Base-by-base conservation (phyloP, 495 filamentous ascomycete genomes). In the Penicillium canariense region DNA sequence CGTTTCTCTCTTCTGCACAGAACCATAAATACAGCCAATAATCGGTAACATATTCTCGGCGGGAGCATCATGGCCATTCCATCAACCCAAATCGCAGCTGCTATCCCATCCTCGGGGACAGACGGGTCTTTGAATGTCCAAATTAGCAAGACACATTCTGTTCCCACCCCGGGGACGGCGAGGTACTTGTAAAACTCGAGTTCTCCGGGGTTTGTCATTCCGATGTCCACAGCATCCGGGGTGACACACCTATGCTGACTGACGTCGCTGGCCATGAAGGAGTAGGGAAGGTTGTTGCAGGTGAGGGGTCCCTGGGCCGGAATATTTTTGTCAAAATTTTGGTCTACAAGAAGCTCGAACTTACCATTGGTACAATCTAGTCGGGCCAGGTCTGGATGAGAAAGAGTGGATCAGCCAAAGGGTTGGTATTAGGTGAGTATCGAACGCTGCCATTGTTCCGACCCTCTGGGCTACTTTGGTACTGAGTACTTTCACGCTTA, bases 261-360 rank as follows among this genome's bases (percentile, higher is more conserved):
- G 68, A 76, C 56, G 69, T 76, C 27, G 73, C 73, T 25, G 72
- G 73, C 27, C 75, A 77, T 61, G 73, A 77, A 46, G 73, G 75
- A 7, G 62, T 76, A 36, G 73, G 73, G 25, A 71, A 50, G 28
- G 72, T 76, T 7, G 64, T 76, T 18, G 23, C 50, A 61, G 73
- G 70, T 73, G 52, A 35, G 50, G 46, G 38, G 38, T 42, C 38
- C 10, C 5, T 23, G 25, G 38, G 22, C 38, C 25, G 4, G 20
- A 6, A 42, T n/a, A n/a, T n/a, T n/a, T 12, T 42, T 22, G 38
- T 12, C 4, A 14, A 23, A 5, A 12, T 22, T 5, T 25, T 25
- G 38, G 9, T 25, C 20, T 23, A 25, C 38, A 42, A n/a, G 20
- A 42, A 5, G 10, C 20, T 46, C 25, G 10, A 10, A 18, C 23